These are phyloP conservation scores for Akebia trifoliata DNA, from an alignment of 164 flowering plant genomes.

Conservation along the genomic window DNA sequence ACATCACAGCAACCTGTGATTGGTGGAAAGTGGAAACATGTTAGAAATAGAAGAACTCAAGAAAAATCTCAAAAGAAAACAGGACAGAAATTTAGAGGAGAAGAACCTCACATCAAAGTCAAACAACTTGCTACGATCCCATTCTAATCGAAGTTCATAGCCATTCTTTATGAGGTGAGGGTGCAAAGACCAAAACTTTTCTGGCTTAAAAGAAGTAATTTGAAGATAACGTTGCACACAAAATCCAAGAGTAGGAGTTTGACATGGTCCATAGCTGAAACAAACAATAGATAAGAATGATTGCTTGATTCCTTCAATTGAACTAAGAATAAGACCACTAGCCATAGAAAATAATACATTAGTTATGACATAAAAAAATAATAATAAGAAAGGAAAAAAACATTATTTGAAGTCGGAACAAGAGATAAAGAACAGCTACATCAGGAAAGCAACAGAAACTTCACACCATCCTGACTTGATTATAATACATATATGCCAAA, in stretches of 20 bases:
- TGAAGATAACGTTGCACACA: constrained; percentile 92
- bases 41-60: neutral
- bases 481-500: too few species aligned
- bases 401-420: too few species aligned
- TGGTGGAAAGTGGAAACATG: neutral
- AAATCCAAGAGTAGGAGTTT: constrained; percentile 97
- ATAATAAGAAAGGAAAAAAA: too few species aligned
- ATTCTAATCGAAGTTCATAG: constrained; percentile 78
- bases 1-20: constrained; percentile 70
- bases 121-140: constrained; percentile 80
- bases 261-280: constrained; percentile 97
- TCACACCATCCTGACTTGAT: too few species aligned
- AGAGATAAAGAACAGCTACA: too few species aligned
- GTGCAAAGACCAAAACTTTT: constrained; percentile 78
- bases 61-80: too few species aligned
- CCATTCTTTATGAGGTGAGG: constrained; percentile 61
- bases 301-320: neutral
- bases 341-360: neutral
- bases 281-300: constrained; percentile 14
- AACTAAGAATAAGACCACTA: neutral
- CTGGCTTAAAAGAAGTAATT: constrained; percentile 83
- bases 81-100: neutral
- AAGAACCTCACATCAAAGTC: constrained; percentile 61
- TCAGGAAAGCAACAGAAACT: too few species aligned
- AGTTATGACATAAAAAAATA: too few species aligned